These are phyloP conservation scores for Pythium dissotocum DNA, from an alignment of 352 stramenopile species.

Conservation along the genomic window DNA sequence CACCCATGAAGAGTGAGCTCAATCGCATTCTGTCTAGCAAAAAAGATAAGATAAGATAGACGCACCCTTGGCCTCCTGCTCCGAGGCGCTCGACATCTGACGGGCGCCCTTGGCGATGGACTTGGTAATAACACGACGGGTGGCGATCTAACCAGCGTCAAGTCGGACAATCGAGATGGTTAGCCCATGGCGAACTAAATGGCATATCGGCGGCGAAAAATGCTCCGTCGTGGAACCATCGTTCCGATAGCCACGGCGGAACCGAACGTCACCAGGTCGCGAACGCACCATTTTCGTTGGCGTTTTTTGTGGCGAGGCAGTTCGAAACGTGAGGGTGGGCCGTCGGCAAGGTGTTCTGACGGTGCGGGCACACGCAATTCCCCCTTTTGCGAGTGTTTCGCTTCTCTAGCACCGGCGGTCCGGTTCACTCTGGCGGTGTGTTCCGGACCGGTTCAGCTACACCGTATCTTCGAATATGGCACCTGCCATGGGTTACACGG, in stretches of 20 bases:
- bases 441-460: conserved; percentile 17
- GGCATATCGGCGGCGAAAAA: background rate
- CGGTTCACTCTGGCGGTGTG: conserved; percentile 7
- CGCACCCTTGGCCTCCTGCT: conserved; percentile 81
- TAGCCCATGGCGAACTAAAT: background rate
- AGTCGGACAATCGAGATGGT: background rate
- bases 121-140: conserved; percentile 43
- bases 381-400: conserved; percentile 16
- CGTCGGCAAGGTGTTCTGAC: conserved; percentile 14
- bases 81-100: conserved; percentile 79
- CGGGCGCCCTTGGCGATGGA: conserved; percentile 58
- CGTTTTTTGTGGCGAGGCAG: conserved; percentile 30
- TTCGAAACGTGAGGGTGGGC: conserved; percentile 30
- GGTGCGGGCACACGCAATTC: conserved; percentile 19
- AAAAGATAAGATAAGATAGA: conserved; percentile 8
- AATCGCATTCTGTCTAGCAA: background rate
- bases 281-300: conserved; percentile 28
- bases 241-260: background rate
- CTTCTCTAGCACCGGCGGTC: conserved; percentile 29
- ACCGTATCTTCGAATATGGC: conserved; percentile 12
- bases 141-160: conserved; percentile 19
- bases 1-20: background rate
- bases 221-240: background rate
- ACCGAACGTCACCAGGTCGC: background rate
- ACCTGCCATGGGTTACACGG: background rate